Evolutionary conservation across 345 rosid genomes (phyloP).

Genomic region (Arabidopsis suecica): DNA sequence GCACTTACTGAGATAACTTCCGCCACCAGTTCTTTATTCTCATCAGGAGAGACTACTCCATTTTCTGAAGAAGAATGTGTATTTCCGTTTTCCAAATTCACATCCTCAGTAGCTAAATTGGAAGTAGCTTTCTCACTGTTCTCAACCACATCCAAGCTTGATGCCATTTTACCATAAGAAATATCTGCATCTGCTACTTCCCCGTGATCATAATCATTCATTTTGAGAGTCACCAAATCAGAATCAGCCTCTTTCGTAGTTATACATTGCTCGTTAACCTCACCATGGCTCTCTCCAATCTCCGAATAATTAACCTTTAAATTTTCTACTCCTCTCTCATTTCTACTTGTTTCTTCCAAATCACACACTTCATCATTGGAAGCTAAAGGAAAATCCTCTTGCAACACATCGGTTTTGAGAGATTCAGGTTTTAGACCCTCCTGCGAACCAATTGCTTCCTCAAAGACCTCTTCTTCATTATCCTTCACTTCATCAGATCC

Average conservation of each 20-base stretch:
- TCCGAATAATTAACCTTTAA: conserved; percentile 40
- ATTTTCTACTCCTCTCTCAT: conserved; percentile 31
- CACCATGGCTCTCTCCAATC: conserved; percentile 39
- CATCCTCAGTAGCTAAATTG: conserved; percentile 42
- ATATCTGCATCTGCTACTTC: conserved; percentile 21
- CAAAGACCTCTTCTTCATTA: conserved; percentile 67
- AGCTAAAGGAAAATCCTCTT: conserved; percentile 15
- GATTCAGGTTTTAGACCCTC: conserved; percentile 37
- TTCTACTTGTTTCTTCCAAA: conserved; percentile 35
- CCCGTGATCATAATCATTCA: conserved; percentile 45
- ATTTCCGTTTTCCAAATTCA: conserved; percentile 27
- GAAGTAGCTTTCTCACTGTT: conserved; percentile 51
- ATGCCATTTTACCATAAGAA: conserved; percentile 31
- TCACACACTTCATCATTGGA: conserved; percentile 46
- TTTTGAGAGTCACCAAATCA: conserved; percentile 33
- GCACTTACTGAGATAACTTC: conserved; percentile 21
- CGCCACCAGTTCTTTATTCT: conserved; percentile 8
- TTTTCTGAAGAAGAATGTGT: conserved; percentile 7
- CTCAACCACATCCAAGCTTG: conserved; percentile 37
- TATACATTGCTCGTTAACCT: conserved; percentile 33
- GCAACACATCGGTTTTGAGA: background rate
- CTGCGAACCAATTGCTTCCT: conserved; percentile 66
- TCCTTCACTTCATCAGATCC: conserved; percentile 47
- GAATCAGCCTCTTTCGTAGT: conserved; percentile 54
- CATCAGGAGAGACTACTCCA: background rate